Percentiles rank a stretch among this genome's conserved stretches.
phyloP scores from a whole-genome alignment of 192 early-diverging fungal species.

The Backusella australiensis region DNA sequence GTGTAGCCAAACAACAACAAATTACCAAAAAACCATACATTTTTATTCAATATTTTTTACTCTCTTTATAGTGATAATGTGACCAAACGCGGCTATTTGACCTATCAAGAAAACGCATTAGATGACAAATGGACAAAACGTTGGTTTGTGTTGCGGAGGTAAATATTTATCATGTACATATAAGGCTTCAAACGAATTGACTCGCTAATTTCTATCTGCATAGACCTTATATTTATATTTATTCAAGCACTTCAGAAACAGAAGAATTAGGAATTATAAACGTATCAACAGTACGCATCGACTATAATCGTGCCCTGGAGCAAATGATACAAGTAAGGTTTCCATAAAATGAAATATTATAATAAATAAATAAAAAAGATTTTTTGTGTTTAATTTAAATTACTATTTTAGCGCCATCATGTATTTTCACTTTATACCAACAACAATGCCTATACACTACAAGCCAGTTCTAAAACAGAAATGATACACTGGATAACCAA shows the following conservation, averaged over 20 bases:
- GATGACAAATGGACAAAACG: constrained; percentile 70
- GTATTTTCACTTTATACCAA: constrained; percentile 74
- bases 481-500: constrained; percentile 67
- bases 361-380: neutral
- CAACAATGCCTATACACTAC: constrained; percentile 63
- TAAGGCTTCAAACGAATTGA: neutral
- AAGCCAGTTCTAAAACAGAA: constrained; percentile 57
- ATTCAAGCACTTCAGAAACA: constrained; percentile 55
- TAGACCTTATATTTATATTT: constrained; percentile 81
- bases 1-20: neutral
- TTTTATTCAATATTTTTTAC: constrained; percentile 5
- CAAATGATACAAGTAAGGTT: constrained; percentile 55
- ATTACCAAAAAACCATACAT: constrained; percentile 9
- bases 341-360: constrained; percentile 17
- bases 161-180: constrained; percentile 9
- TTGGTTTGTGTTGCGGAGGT: constrained; percentile 76
- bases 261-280: constrained; percentile 78
- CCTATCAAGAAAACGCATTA: constrained; percentile 50
- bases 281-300: constrained; percentile 62
- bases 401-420: constrained; percentile 45
- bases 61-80: constrained; percentile 41
- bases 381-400: constrained; percentile 1
- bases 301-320: constrained; percentile 54
- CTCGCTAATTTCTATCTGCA: constrained; percentile 15
- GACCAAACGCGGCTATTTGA: constrained; percentile 51